Evolutionary conservation across 1,284 basidiomycete species (phyloP), one percentile per base, ranked within the genome.

Genomic region (Heterobasidion irregulare): DNA sequence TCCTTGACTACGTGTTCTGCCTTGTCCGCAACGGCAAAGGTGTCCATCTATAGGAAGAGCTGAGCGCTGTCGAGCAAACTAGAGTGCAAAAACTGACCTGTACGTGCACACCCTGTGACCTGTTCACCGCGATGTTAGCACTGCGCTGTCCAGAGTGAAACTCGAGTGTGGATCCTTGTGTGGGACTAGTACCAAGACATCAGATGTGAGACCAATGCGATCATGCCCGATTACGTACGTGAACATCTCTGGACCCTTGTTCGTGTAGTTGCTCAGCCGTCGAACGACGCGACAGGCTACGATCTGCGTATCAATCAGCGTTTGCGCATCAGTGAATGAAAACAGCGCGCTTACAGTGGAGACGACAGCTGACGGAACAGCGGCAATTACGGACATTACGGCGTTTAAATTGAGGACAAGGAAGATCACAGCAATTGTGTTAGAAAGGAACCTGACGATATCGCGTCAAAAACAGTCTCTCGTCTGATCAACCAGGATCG

Each of bases 321-420:
- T 33, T 53, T 18, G 34, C 26, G 50, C 33, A 10, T 15, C 18
- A 47, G 46, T 2, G 13, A 18, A 47, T 10, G 8, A 32, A 18
- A 15, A 2, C 2, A 50, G 13, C 8, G 53, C 12, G 57, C 78
- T 61, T 61, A 85, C 84, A 9, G 82, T 84, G 9, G 82, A 82
- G 6, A 79, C 77, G 56, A 86, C 78, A 10, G 84, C 84, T 47
- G 85, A 83, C 2, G 85, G 85, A 34, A 88, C 84, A 62, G 87
- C 86, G 35, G 78, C 82, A 56, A 88, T 84, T 65, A 88, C 82
- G 16, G 82, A 84, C 84, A 88, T 85, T 54, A 87, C 80, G 1
- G 85, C 74, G 62, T 89, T 89, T 47, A 89, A 68, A 66, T 87
- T 75, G 26, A 86, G 65, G 34, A 86, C 65, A 84, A 88, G 86